Base-by-base conservation (phyloP, 176 grass and related monocot genomes). In the Ensete ventricosum region DNA sequence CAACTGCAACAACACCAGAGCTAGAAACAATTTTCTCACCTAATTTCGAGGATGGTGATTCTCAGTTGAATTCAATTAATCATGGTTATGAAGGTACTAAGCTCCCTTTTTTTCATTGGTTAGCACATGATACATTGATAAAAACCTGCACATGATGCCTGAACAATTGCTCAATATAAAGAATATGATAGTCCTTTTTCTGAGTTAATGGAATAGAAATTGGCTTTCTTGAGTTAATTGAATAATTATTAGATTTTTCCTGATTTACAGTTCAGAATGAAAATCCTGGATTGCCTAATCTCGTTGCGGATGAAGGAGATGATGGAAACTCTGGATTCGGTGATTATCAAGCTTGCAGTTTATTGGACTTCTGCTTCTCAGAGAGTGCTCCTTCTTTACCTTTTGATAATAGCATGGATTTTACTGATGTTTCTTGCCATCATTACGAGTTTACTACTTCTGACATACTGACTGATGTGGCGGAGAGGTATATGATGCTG, bases 341-440 rank as follows among this genome's bases (percentile, higher is more conserved):
- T 16, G 91, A 99, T 78, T 84, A 86, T 57, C 88, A 99, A 83
- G 80, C 84, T 77, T 92, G 84, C 86, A 80, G 86, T 87, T 82
- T 95, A 79, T 71, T 88, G 67, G 86, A 92, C 72, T 89, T 95
- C 70, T 92, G 89, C 73, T 71, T 86, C 59, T 84, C 88, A 67
- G 91, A 95, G 81, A 86, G 82, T 50, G 77, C 86, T 74, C 87
- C 91, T 81, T 48, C 76, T 81, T 69, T 98, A 67, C 78, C 92
- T 25, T 98, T 95, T 83, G 85, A 95, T 82, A 83, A 78, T 50
- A 64, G 89, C 23, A 95, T 95, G 91, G 96, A 79, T 12, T 91
- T 95, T 73, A 82, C 91, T 64, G 91, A 89, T 87, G 85, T 91
- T 81, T 68, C 76, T 81, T 79, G 75, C 64, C 80, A 78, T 22